Evolutionary conservation across 495 filamentous ascomycete genomes (phyloP).

Genomic region (Xylaria grammica): DNA sequence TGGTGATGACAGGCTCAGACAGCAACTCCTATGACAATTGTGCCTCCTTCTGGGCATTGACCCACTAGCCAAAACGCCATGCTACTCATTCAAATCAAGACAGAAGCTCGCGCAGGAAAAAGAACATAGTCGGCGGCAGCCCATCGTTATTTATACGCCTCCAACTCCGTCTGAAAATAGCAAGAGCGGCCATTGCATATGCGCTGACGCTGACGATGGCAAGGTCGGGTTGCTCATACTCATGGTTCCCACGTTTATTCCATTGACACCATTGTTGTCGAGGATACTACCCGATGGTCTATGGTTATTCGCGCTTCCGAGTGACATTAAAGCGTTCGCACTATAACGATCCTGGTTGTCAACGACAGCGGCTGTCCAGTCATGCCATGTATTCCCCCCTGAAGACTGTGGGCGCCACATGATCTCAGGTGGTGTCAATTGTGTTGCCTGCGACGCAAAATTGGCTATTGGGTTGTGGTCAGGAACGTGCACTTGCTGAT

Average conservation of each 20-base stretch:
- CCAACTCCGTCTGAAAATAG: conserved; percentile 38
- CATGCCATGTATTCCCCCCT: conserved; percentile 51
- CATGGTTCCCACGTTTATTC: conserved; percentile 26
- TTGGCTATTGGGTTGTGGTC: conserved; percentile 34
- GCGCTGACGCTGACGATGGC: conserved; percentile 31
- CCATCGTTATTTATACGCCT: conserved; percentile 24
- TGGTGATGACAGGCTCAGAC: background rate
- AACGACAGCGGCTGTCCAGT: conserved; percentile 53
- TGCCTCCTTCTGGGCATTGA: background rate
- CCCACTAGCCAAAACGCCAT: conserved; percentile 17
- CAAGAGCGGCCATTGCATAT: conserved; percentile 36
- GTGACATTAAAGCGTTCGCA: conserved; percentile 47
- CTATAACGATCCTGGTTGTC: conserved; percentile 53
- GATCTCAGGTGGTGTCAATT: conserved; percentile 35
- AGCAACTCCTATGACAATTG: background rate
- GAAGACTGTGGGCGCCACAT: conserved; percentile 39
- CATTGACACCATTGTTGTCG: conserved; percentile 19
- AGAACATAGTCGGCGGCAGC: background rate
- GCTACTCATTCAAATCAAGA: conserved; percentile 12
- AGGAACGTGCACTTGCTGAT: conserved; percentile 27
- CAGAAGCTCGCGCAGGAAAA: background rate
- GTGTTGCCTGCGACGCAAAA: conserved; percentile 35
- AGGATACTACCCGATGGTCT: conserved; percentile 29
- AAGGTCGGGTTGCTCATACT: conserved; percentile 30
- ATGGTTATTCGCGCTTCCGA: conserved; percentile 35